Base-by-base conservation (phyloP, 768 basidiomycete genomes). In the Termitomyces sp. region DNA sequence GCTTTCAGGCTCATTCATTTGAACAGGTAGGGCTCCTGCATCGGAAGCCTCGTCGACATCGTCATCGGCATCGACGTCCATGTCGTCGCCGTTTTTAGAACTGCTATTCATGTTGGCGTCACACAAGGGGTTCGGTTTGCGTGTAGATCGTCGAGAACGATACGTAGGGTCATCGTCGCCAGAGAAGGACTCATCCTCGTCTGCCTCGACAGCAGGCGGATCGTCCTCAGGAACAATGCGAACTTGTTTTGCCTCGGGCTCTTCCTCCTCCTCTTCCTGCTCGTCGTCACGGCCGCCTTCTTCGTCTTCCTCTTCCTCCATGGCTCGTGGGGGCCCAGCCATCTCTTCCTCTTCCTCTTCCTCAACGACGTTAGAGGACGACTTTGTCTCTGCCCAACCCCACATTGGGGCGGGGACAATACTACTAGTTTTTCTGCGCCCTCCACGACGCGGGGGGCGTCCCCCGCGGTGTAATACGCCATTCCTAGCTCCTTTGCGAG, bases 351-450 rank as follows among this genome's bases (percentile, higher is more conserved):
- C 80, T 55, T 80, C 77, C 55, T 80, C 78, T 51, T 79, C 78
- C 61, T 82, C 80, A 53, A 71, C 69, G 35, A 70, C 70, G 57
- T 65, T 72, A 55, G 54, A 38, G 10, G 48, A 64, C 58, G 68
- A 68, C 68, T 68, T 77, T 47, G 70, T 75, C 66, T 82, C 83
- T 61, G 84, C 88, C 90, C 90, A 93, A 24, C 80, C 88, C 90
- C 90, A 92, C 88, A 91, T 92, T 52, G 82, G 82, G 35, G 84
- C 84, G 28, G 90, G 88, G 1, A 89, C 84, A 57, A 90, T 76
- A 53, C 84, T 85, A 62, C 84, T 66, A 26, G 58, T 64, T 57
- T 66, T 66, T 55, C 64, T 55, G 28, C 64, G 59, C 22, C 62
- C 63, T 48, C 66, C 63, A 51, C 65, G 64, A 53, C 64, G 65